These are phyloP conservation scores for Mycotypha africana DNA, from an alignment of 371 early-diverging fungal genomes.

Conservation along the genomic window DNA sequence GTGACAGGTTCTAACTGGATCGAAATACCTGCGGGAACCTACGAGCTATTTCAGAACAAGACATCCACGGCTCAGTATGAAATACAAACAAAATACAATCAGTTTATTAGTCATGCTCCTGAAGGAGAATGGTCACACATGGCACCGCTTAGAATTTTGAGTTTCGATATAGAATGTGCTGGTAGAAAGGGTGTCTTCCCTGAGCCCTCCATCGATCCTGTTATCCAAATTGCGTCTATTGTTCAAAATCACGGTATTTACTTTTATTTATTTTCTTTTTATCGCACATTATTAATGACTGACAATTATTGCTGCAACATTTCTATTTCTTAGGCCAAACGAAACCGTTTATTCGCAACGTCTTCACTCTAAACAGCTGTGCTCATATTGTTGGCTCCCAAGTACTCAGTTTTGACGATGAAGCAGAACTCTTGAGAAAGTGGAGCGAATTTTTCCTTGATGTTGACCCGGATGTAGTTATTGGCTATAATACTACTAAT, in stretches of 20 bases:
- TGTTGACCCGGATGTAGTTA: slow-evolving; percentile 82
- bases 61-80: slow-evolving; percentile 81
- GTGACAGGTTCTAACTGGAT: slow-evolving; percentile 92
- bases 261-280: not conserved
- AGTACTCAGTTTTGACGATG: slow-evolving; percentile 79
- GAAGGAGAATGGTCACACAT: slow-evolving; percentile 91
- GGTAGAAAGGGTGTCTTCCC: slow-evolving; percentile 98
- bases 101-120: slow-evolving; percentile 82
- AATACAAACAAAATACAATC: slow-evolving; percentile 64
- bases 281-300: not conserved
- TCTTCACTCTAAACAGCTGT: slow-evolving; percentile 89
- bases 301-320: no score
- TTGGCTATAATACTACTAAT: slow-evolving; percentile 98
- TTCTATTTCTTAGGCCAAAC: slow-evolving; percentile 65
- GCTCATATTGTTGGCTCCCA: slow-evolving; percentile 95
- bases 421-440: slow-evolving; percentile 76
- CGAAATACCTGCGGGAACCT: slow-evolving; percentile 75
- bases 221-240: slow-evolving; percentile 99
- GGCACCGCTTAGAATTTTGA: slow-evolving; percentile 95
- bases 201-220: slow-evolving; percentile 89
- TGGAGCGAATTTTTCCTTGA: slow-evolving; percentile 89
- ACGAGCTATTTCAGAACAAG: slow-evolving; percentile 34
- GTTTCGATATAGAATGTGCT: slow-evolving; percentile 99
- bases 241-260: slow-evolving; percentile 85
- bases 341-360: slow-evolving; percentile 85